Evolutionary conservation across 2,329 filamentous ascomycete species (phyloP), one percentile per base, ranked within the genome.

Genomic region (Penicillium concentricum): DNA sequence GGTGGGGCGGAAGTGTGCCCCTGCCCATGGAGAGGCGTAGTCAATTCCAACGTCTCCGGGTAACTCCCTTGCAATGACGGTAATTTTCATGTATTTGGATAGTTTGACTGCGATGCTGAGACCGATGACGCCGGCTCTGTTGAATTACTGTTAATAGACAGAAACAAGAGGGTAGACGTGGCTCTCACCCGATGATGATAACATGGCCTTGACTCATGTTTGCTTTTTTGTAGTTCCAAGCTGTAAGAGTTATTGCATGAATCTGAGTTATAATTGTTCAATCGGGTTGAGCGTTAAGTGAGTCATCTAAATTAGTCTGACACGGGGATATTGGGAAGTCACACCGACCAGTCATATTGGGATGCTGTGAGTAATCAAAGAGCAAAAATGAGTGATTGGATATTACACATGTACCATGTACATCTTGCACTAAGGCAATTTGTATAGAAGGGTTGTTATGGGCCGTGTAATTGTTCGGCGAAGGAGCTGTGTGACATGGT

Each of bases 1-100:
- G 54, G 39, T 34, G 28, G 54, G 54, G 28, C 54, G 57, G 28
- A 57, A 59, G 24, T 59, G 57, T 5, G 57, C 57, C 22, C 57
- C 54, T 16, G 57, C 57, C 57, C 54, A 59, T 28, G 54, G 37
- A 15, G 49, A 51, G 20, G 49, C 49, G 16, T 51, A 51, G 39
- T 51, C 39, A 28, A 51, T 26, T 4, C 26, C 16, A 15, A 26
- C 9, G 3, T 56, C 43, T 20, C 57, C 53, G 12, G 53, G 57
- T 8, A 59, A 45, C 26, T 59, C 57, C 28, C 44, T 38, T 8
- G 57, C 53, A 15, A 59, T 39, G 22, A 56, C 26, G 15, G 45
- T 47, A 20, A 47, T 15, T 37, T 26, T 47, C 15, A 13, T 24
- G 32, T 35, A 13, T 18, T 37, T 22, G 16, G 32, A 37, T 26